phyloP scores from a whole-genome alignment of 352 stramenopile species.

The Phytophthora pistaciae region DNA sequence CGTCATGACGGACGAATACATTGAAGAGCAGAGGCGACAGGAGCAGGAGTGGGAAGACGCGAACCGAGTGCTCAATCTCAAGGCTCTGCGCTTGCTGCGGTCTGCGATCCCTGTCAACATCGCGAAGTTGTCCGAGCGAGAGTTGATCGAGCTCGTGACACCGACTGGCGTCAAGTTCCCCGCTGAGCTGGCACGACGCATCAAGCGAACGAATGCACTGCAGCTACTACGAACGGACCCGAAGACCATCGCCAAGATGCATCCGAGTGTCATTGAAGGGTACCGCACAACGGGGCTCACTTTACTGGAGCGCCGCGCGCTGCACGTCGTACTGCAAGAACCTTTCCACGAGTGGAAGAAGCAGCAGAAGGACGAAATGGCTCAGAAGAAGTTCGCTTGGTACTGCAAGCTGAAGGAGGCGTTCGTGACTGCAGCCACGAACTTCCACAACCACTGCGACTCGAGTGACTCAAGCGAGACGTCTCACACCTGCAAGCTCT shows the following conservation, averaged over 20 bases:
- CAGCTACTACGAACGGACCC: constrained; percentile 82
- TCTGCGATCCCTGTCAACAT: constrained; percentile 88
- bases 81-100: constrained; percentile 66
- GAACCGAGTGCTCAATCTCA: constrained; percentile 57
- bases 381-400: constrained; percentile 83
- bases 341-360: constrained; percentile 76
- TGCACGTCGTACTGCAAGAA: constrained; percentile 76
- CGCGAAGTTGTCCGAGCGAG: constrained; percentile 76
- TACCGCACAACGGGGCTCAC: constrained; percentile 73
- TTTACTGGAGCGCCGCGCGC: constrained; percentile 86
- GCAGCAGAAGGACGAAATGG: constrained; percentile 85
- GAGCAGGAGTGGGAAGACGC: constrained; percentile 83
- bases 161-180: constrained; percentile 76
- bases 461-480: neutral
- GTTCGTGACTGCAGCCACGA: constrained; percentile 47
- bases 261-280: constrained; percentile 79
- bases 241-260: constrained; percentile 81
- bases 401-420: constrained; percentile 83
- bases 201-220: constrained; percentile 92
- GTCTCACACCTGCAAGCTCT: constrained; percentile 44
- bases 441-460: constrained; percentile 40
- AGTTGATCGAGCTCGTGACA: constrained; percentile 59
- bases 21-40: constrained; percentile 72
- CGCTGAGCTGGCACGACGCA: constrained; percentile 72
- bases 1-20: constrained; percentile 92